phyloP scores from a whole-genome alignment of 23 red algal genomes.

The Chondrus crispus region DNA sequence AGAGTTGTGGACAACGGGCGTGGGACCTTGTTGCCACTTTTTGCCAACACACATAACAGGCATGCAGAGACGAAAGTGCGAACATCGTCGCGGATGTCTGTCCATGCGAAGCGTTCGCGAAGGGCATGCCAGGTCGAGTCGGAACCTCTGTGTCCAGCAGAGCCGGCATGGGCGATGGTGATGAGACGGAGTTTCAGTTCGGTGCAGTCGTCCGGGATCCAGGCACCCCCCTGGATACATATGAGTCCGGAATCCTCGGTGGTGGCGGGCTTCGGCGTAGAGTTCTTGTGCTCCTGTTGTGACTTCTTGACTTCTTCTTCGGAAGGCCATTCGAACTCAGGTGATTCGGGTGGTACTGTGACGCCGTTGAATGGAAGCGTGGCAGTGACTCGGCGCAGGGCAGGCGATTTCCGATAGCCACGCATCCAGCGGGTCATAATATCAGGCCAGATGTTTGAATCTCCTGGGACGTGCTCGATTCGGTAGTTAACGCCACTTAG shows the following conservation, averaged over 20 bases:
- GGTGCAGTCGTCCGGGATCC: slow-evolving; percentile 12
- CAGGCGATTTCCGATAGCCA: not conserved
- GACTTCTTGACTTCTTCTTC: not conserved
- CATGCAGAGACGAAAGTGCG: slow-evolving; percentile 17
- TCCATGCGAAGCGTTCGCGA: not conserved
- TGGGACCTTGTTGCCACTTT: not conserved
- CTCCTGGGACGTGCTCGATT: not conserved
- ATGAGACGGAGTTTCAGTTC: not conserved
- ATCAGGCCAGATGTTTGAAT: not conserved
- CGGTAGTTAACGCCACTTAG: not conserved
- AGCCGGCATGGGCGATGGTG: not conserved
- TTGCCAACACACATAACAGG: not conserved
- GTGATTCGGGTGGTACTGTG: not conserved
- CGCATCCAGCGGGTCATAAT: slow-evolving; percentile 33
- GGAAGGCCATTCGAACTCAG: slow-evolving; percentile 24
- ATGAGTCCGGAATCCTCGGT: not conserved
- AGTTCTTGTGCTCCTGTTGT: not conserved
- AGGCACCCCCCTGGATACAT: not conserved
- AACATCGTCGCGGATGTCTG: not conserved
- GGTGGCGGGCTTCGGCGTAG: not conserved
- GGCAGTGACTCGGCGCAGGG: not conserved
- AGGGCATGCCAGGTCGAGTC: not conserved
- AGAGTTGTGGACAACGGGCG: not conserved
- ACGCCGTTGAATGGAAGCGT: not conserved
- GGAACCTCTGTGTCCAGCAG: not conserved